phyloP scores from a whole-genome alignment of 208 protist species.

The Leishmania gerbilli region DNA sequence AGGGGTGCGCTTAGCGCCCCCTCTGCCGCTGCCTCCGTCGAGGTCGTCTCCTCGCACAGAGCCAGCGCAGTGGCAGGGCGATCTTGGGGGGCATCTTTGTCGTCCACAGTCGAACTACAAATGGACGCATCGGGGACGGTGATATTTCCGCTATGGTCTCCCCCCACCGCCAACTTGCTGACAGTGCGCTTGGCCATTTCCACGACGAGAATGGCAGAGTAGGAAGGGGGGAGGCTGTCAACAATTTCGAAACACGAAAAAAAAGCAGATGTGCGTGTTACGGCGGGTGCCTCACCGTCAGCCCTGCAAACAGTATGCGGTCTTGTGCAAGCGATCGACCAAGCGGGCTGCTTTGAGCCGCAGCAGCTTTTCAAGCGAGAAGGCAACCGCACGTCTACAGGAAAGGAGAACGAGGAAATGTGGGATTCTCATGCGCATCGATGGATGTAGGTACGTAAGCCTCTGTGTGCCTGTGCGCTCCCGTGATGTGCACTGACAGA shows the following conservation, averaged over 20 bases:
- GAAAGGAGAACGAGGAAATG: not conserved
- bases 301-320: not conserved
- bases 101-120: not conserved
- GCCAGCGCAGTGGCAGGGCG: not conserved
- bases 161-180: too few species aligned
- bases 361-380: not conserved
- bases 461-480: too few species aligned
- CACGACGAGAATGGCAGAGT: not conserved
- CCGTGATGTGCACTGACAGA: too few species aligned
- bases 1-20: not conserved
- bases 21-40: not conserved
- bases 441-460: too few species aligned
- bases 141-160: not conserved
- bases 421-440: not conserved
- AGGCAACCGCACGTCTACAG: not conserved
- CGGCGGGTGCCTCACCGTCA: not conserved
- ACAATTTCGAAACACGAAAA: not conserved
- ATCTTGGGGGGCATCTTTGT: not conserved
- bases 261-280: not conserved
- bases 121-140: not conserved
- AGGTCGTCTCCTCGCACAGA: conserved; percentile 2
- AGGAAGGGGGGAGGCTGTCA: not conserved
- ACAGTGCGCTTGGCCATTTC: conserved; percentile 3
- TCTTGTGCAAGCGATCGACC: not conserved
- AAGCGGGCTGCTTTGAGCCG: not conserved